These are phyloP conservation scores for Lignosus rhinocerotis DNA, from an alignment of 1,284 basidiomycete species.

Conservation along the genomic window DNA sequence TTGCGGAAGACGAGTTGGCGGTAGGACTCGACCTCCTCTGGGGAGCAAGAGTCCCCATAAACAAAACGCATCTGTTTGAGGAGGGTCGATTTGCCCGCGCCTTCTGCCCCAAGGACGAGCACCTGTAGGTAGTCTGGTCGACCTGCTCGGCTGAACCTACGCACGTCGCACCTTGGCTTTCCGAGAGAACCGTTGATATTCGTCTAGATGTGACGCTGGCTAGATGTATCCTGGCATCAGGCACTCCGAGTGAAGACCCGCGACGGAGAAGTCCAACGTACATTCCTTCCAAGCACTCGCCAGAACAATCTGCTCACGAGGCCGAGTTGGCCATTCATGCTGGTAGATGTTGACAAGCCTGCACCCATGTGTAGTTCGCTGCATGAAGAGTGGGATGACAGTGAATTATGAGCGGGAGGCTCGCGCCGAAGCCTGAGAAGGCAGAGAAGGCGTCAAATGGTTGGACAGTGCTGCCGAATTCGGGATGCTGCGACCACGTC, in stretches of 20 bases:
- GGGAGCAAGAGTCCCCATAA: slow-evolving; percentile 75
- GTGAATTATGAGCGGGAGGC: neutral
- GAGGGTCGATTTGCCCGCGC: slow-evolving; percentile 91
- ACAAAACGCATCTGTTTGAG: slow-evolving; percentile 94
- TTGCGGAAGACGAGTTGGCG: slow-evolving; percentile 93
- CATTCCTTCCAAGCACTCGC: too few relatives aligned
- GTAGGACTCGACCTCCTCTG: slow-evolving; percentile 76
- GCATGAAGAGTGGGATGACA: neutral
- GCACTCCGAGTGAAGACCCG: too few relatives aligned
- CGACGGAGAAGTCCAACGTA: too few relatives aligned
- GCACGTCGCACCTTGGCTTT: neutral
- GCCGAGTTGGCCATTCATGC: too few relatives aligned
- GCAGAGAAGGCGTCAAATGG: neutral
- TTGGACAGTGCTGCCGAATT: neutral
- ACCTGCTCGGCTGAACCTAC: too few relatives aligned
- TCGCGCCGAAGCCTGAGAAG: neutral
- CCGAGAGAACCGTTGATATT: too few relatives aligned
- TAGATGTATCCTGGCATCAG: too few relatives aligned
- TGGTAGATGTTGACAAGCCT: too few relatives aligned
- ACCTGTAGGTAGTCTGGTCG: slow-evolving; percentile 45
- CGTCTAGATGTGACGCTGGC: too few relatives aligned
- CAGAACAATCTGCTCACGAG: too few relatives aligned
- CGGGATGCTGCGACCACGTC: neutral
- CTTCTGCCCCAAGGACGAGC: slow-evolving; percentile 88
- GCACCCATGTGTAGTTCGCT: too few relatives aligned